Base-by-base conservation (phyloP, 2,329 filamentous ascomycete species). In the Hirsutella minnesotensis region DNA sequence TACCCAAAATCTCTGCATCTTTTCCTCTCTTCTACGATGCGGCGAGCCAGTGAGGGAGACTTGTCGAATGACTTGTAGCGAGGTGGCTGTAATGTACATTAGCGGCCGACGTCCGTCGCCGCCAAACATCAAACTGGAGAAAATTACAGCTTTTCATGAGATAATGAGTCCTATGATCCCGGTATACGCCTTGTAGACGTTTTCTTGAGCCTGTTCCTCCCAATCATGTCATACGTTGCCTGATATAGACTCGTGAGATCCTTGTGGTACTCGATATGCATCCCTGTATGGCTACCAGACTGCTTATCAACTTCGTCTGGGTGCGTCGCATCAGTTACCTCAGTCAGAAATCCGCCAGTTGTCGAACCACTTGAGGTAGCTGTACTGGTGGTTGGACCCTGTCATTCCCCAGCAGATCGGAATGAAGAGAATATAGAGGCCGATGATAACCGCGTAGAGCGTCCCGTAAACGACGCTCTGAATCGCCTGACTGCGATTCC, bases 371-470 rank as follows among this genome's bases (percentile, higher is more conserved):
- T 87, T 94, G 68, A 98, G 72, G 68, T 96, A 89, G 54, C 71
- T 75, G 76, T 90, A 98, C 60, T 96, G 70, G 63, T 77, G 75
- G 66, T 86, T 87, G 47, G 76, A 68, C 13, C 92, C 92, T 45
- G 81, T 80, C 86, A 98, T 98, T 47, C 92, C 92, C 72, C 94
- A 98, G 63, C 86, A 92, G 58, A 98, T 89, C 19, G 86, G 89
- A 51, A 90, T 82, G 70, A 98, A 98, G 55, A 84, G 73, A 56
- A 89, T 73, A 67, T 95, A 98, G 35, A 96, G 73, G 5, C 83
- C 84, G 49, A 94, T 80, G 43, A 88, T 75, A 20, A 74, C 61
- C 16, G 70, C 67, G 62, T 96, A 96, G 21, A 96, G 66, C 15
- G 81, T 53, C 22, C 73, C 73, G 61, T 90, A 95, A n/a, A 86